Conservation (phyloP, 306 rosid genomes). For the Cicer cuneatum region DNA sequence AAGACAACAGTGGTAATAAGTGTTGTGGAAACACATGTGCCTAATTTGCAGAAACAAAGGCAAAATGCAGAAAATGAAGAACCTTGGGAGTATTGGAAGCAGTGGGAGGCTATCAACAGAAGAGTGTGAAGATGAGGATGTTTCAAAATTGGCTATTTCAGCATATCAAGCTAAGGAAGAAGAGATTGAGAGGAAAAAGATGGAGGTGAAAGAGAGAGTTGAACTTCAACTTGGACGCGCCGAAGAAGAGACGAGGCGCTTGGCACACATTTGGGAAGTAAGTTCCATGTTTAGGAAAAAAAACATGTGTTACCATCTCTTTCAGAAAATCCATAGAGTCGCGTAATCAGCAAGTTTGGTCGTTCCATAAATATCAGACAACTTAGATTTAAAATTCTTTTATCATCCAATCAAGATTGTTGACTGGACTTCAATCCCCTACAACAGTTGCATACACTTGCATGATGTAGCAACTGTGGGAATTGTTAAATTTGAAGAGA, state of each 20-base stretch:
- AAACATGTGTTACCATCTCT: not conserved
- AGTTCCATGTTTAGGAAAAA: constrained; percentile 36
- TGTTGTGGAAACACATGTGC: constrained; percentile 43
- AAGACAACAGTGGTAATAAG: constrained; percentile 33
- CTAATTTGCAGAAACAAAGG: constrained; percentile 38
- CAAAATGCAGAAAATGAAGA: constrained; percentile 64
- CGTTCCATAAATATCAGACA: not conserved
- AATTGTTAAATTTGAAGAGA: too few species aligned
- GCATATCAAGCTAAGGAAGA: constrained; percentile 79
- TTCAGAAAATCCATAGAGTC: not conserved
- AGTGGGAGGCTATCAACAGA: constrained; percentile 67
- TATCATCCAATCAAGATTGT: not conserved
- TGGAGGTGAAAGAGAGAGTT: constrained; percentile 85
- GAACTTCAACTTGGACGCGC: constrained; percentile 84
- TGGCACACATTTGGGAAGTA: constrained; percentile 91
- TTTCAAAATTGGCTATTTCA: constrained; percentile 65
- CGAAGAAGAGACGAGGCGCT: constrained; percentile 84
- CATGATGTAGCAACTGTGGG: too few species aligned
- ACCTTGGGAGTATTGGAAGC: constrained; percentile 59
- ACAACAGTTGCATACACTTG: too few species aligned
- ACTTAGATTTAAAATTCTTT: not conserved
- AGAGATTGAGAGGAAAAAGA: constrained; percentile 88
- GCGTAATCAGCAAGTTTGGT: not conserved
- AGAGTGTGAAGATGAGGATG: constrained; percentile 67
- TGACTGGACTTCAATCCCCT: not conserved